Conservation (phyloP, 208 protist species). For the Acanthamoeba healyi region DNA sequence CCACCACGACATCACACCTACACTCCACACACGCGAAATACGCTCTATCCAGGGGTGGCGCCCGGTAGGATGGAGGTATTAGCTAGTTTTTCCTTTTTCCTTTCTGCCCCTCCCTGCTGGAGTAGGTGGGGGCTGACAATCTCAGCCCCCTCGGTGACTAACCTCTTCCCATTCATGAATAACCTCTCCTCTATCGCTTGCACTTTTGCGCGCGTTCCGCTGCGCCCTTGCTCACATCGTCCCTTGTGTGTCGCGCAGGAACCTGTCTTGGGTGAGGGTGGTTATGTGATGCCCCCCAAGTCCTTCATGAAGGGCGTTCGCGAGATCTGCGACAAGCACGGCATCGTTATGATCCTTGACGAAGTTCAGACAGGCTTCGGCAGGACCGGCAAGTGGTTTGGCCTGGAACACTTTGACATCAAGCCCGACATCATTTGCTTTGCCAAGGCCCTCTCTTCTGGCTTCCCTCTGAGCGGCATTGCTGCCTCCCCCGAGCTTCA, state of each 20-base stretch:
- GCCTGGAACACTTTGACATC: slow-evolving; percentile 79
- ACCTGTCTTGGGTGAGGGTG: slow-evolving; percentile 78
- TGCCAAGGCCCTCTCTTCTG: slow-evolving; percentile 63
- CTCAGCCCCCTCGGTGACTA: no score
- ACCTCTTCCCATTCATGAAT: not conserved
- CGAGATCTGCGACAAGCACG: slow-evolving; percentile 65
- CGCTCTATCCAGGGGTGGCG: slow-evolving; percentile 19
- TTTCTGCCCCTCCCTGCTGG: not conserved
- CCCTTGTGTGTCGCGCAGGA: slow-evolving; percentile 51
- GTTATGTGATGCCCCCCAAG: slow-evolving; percentile 66
- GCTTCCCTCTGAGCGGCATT: slow-evolving; percentile 65
- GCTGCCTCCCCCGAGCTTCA: slow-evolving; percentile 37
- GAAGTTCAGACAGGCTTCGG: slow-evolving; percentile 88
- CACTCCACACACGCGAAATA: no score
- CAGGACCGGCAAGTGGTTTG: slow-evolving; percentile 87
- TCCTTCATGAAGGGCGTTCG: slow-evolving; percentile 69
- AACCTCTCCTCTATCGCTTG: not conserved
- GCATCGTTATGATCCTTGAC: slow-evolving; percentile 73
- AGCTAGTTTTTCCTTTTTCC: not conserved
- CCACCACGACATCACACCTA: not conserved
- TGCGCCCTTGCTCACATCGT: not conserved
- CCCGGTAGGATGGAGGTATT: slow-evolving; percentile 41
- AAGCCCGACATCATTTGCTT: slow-evolving; percentile 82
- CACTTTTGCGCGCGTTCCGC: not conserved
- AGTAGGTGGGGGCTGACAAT: not conserved